Base-by-base conservation (phyloP, 2,329 filamentous ascomycete species). In the Thielaviopsis populi region DNA sequence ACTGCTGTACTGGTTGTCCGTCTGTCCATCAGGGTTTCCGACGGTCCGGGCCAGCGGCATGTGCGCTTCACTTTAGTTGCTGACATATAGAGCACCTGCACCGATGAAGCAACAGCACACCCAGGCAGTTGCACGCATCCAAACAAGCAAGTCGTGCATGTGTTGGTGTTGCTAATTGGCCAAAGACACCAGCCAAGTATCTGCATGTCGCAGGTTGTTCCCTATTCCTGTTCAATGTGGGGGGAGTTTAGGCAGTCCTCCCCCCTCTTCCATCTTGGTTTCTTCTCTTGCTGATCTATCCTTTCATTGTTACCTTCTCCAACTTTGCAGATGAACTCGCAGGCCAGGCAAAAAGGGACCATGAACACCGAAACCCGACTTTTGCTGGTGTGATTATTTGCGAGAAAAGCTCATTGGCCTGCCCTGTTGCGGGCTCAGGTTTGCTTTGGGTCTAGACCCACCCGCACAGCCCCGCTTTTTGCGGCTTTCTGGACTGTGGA, bases 291-390 rank as follows among this genome's bases (percentile, higher is more conserved):
- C 43, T 33, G 24, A 61, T 46, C 59, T 13, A 19, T 43, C 27
- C 42, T 24, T 33, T n/a, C 24, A 46, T 33, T 30, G 40, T 33
- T 22, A 48, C 24, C 41, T 61, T 61, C 22, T 61, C 40, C 59
- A 61, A 61, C 41, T 48, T 41, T 19, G 48, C 33, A 37, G 33
- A 37, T 8, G 33, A 4, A 37, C 33, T 19, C 10, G 15, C 41
- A 15, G 41, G 11, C 42, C 42, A 54, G 8, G 22, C 30, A n/a
- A 11, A 24, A 4, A 53, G 48, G 27, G 53, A 5, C 42, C 30
- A 56, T n/a, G 27, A 56, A 56, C 53, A 37, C 53, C 53, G 24
- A 56, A 56, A 56, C 17, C 53, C 53, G 53, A 56, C 27, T 19
- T 56, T 56, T 37, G 10, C 27, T 56, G 24, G 22, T 24, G 15